Percentiles rank a stretch among this genome's conserved stretches.
phyloP scores from a whole-genome alignment of 1,139 yeast genomes.

The Candida sanyaensis region DNA sequence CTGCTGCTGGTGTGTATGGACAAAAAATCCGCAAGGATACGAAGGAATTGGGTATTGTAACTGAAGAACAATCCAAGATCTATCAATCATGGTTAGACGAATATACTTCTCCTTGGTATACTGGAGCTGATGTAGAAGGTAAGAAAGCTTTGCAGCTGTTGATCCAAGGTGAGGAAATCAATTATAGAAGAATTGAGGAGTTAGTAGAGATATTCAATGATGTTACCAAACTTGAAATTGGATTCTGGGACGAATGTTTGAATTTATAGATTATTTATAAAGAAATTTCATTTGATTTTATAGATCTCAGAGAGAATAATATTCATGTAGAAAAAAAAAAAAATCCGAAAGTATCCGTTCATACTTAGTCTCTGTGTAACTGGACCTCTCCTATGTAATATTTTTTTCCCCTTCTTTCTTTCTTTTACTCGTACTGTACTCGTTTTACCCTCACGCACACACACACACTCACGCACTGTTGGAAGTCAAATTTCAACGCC shows the following conservation, averaged over 20 bases:
- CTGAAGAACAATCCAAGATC: conserved; percentile 21
- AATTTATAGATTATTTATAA: conserved; percentile 4
- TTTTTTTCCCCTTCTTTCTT: background rate
- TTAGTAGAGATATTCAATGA: conserved; percentile 59
- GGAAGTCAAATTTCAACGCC: background rate
- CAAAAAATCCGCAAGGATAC: conserved; percentile 15
- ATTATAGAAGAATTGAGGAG: conserved; percentile 45
- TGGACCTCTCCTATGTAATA: no score
- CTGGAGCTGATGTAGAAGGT: conserved; percentile 53
- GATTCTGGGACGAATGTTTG: conserved; percentile 61
- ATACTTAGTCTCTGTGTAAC: background rate
- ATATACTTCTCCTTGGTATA: conserved; percentile 59
- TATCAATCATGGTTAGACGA: conserved; percentile 64
- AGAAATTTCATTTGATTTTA: no score
- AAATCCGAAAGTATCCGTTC: background rate
- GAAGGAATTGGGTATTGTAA: conserved; percentile 8
- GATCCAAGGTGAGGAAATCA: conserved; percentile 26
- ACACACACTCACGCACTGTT: background rate
- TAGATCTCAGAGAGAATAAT: no score
- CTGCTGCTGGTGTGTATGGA: conserved; percentile 47
- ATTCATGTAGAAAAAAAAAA: no score
- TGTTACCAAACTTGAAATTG: conserved; percentile 60
- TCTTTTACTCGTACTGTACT: background rate
- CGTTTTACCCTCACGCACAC: background rate
- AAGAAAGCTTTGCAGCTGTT: conserved; percentile 47